Evolutionary conservation across 176 grass and related monocot species (phyloP).

Genomic region (Paspalum vaginatum): DNA sequence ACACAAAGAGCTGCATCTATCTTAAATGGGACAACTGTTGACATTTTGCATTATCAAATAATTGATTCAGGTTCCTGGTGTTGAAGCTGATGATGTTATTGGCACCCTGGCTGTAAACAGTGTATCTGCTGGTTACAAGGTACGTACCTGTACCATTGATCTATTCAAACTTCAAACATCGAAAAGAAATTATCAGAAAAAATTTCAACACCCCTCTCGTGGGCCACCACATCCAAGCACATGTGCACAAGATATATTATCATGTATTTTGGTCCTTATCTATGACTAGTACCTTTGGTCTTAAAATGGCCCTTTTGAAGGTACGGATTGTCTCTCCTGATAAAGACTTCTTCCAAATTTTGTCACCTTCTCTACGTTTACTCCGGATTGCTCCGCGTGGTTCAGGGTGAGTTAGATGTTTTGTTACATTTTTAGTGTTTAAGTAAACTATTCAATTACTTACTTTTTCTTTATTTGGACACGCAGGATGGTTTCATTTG

Average conservation of each 20-base stretch:
- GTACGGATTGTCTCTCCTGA: conserved; percentile 96
- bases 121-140: conserved; percentile 85
- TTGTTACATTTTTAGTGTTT: conserved; percentile 26
- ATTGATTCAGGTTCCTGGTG: conserved; percentile 91
- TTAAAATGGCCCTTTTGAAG: conserved; percentile 45
- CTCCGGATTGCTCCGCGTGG: conserved; percentile 76
- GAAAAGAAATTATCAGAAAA: neutral
- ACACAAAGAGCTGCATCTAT: neutral
- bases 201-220: neutral
- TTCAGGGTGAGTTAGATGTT: conserved; percentile 67
- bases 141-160: conserved; percentile 11
- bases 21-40: neutral
- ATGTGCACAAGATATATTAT: neutral
- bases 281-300: conserved; percentile 32
- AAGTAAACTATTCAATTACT: conserved; percentile 31
- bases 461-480: conserved; percentile 45
- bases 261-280: conserved; percentile 22
- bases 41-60: conserved; percentile 38
- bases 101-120: conserved; percentile 95
- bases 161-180: neutral
- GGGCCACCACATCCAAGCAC: neutral
- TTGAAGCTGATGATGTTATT: conserved; percentile 98
- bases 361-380: conserved; percentile 87
- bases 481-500: conserved; percentile 94
- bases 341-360: conserved; percentile 99